phyloP scores from a whole-genome alignment of 2,329 filamentous ascomycete species.

The Dactylellina parvicollis region DNA sequence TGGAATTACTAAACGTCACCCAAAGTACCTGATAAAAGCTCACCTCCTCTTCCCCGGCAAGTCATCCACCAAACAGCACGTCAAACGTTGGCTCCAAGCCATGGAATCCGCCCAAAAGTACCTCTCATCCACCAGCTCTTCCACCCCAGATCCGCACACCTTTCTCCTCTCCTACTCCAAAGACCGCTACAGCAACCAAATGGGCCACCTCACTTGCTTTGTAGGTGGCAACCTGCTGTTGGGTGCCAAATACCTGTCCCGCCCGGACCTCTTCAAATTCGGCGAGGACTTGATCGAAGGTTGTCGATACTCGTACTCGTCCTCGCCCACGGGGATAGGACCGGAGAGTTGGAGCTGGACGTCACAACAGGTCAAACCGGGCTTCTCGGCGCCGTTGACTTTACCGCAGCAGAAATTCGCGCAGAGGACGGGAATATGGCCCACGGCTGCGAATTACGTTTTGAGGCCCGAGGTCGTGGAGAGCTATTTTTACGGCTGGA shows the following conservation, averaged over 20 bases:
- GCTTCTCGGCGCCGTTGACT: slow-evolving; percentile 16
- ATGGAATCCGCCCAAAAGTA: slow-evolving; percentile 79
- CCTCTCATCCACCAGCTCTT: slow-evolving; percentile 63
- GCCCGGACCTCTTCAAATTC: slow-evolving; percentile 70
- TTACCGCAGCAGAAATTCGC: slow-evolving; percentile 17
- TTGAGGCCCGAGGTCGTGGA: slow-evolving; percentile 84
- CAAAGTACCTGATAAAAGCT: slow-evolving; percentile 85
- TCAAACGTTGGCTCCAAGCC: slow-evolving; percentile 78
- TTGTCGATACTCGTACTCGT: slow-evolving; percentile 77
- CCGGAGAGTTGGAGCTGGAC: slow-evolving; percentile 78
- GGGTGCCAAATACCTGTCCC: slow-evolving; percentile 74
- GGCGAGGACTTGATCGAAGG: slow-evolving; percentile 76
- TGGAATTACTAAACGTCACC: neutral
- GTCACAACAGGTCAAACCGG: slow-evolving; percentile 60
- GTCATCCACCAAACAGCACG: slow-evolving; percentile 71
- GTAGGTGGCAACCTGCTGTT: slow-evolving; percentile 86
- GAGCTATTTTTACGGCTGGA: slow-evolving; percentile 86
- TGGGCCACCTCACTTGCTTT: slow-evolving; percentile 75
- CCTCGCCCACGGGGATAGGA: slow-evolving; percentile 77
- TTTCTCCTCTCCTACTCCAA: slow-evolving; percentile 47
- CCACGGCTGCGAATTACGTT: slow-evolving; percentile 70
- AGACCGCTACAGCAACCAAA: slow-evolving; percentile 30
- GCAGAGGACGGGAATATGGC: slow-evolving; percentile 74
- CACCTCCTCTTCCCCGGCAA: slow-evolving; percentile 76
- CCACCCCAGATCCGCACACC: slow-evolving; percentile 18